Percentiles rank a stretch among this genome's conserved stretches.
Evolutionary conservation across 2,329 filamentous ascomycete genomes (phyloP).

Genomic region (Chrysoporthe deuterocubensis): DNA sequence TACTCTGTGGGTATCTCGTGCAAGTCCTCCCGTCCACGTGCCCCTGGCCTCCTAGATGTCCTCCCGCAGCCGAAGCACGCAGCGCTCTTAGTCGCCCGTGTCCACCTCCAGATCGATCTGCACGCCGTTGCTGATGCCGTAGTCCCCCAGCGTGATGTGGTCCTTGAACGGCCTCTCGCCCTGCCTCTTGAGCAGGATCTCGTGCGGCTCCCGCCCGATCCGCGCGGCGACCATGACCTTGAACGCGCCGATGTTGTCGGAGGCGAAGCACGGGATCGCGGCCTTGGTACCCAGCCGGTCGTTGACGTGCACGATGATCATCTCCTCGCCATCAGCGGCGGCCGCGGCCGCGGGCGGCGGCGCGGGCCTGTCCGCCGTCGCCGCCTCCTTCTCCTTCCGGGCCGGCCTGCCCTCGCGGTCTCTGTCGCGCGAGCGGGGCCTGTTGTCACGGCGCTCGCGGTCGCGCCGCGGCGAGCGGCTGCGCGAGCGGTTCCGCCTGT

Average conservation of each 20-base stretch:
- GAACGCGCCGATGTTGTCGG: conserved; percentile 82
- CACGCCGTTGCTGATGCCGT: conserved; percentile 91
- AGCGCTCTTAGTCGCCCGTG: conserved; percentile 55
- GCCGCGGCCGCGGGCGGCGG: conserved; percentile 32
- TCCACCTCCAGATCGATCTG: conserved; percentile 67
- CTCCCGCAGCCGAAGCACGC: no score
- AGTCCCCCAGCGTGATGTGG: conserved; percentile 83
- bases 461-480: conserved; percentile 36
- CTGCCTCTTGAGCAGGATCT: conserved; percentile 91
- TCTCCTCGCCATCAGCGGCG: conserved; percentile 61
- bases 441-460: conserved; percentile 27
- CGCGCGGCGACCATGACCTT: conserved; percentile 90
- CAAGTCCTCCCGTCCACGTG: background rate
- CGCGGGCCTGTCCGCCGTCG: conserved; percentile 40
- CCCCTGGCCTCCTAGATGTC: background rate
- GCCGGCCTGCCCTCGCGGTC: conserved; percentile 34
- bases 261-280: conserved; percentile 84
- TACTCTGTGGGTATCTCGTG: conserved; percentile 2
- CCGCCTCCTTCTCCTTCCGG: conserved; percentile 38
- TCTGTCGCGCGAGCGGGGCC: conserved; percentile 30
- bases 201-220: conserved; percentile 86
- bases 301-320: conserved; percentile 94
- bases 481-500: conserved; percentile 32
- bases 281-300: conserved; percentile 96
- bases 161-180: conserved; percentile 95